A percentile compares a stretch with the other conserved stretches of the same genome.
These are phyloP conservation scores for Flaveria robusta DNA, from an alignment of 129 eudicot species.

Conservation along the genomic window DNA sequence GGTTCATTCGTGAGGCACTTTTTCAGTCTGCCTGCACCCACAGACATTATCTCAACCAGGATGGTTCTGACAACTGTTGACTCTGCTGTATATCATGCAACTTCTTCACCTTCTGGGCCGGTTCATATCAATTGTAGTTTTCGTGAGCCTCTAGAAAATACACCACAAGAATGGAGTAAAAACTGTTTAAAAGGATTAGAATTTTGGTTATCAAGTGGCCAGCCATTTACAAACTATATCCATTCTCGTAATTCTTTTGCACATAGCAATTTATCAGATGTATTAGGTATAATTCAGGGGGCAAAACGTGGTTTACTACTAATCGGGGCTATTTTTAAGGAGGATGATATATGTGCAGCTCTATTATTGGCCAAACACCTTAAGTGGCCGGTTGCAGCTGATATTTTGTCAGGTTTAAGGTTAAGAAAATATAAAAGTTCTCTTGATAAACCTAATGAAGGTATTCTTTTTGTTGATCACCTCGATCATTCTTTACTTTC, in stretches of 20 bases:
- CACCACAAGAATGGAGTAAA: conserved; percentile 53
- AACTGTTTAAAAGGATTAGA: conserved; percentile 76
- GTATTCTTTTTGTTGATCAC: conserved; percentile 75
- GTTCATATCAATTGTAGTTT: conserved; percentile 91
- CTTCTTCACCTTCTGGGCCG: conserved; percentile 79
- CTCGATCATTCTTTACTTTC: conserved; percentile 77
- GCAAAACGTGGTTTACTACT: conserved; percentile 66
- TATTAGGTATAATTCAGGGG: conserved; percentile 52
- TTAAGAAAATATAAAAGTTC: conserved; percentile 60
- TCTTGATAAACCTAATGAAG: conserved; percentile 39
- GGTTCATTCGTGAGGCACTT: conserved; percentile 68
- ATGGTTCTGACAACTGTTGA: conserved; percentile 83
- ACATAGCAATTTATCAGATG: conserved; percentile 43
- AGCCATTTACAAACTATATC: conserved; percentile 70
- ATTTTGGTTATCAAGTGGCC: conserved; percentile 61
- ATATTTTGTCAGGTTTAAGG: conserved; percentile 84
- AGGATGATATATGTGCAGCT: conserved; percentile 89
- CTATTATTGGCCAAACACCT: conserved; percentile 81
- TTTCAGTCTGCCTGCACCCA: conserved; percentile 84
- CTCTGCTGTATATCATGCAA: conserved; percentile 72
- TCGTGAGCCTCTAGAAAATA: conserved; percentile 81
- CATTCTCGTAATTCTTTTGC: conserved; percentile 45
- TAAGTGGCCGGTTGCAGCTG: conserved; percentile 82
- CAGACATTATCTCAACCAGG: conserved; percentile 72
- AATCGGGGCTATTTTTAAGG: conserved; percentile 66